Base-by-base conservation (phyloP, 1,139 yeast genomes). In the Hyphopichia buzzinii region DNA sequence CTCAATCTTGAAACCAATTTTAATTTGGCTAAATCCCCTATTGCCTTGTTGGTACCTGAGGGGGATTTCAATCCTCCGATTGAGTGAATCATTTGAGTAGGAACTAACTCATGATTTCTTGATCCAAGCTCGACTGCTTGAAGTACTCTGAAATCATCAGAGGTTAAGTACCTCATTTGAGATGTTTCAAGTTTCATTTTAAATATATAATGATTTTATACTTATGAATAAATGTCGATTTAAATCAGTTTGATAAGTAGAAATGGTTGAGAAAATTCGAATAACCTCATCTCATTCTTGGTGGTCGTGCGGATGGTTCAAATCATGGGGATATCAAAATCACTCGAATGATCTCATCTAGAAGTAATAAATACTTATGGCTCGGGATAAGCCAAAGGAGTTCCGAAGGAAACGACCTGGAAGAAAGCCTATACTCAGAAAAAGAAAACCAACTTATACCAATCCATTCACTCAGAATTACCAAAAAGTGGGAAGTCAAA, bases 171-270 rank as follows among this genome's bases (percentile, higher is more conserved):
- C 62, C 97, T 75, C 96, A 92, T 86, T 57, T 89, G 95, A 14
- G 94, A 73, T 1, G 95, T 85, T 52, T 92, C 97, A 39, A 92
- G 72, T 74, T 89, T 92, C 97, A 90, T 90, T 25, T n/a, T n/a
- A n/a, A n/a, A n/a, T n/a, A n/a, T n/a, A n/a, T n/a, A n/a, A n/a
- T n/a, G n/a, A n/a, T n/a, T n/a, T n/a, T n/a, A n/a, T n/a, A n/a
- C n/a, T n/a, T n/a, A n/a, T n/a, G n/a, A n/a, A n/a, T n/a, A n/a
- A n/a, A n/a, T n/a, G n/a, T n/a, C n/a, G n/a, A n/a, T n/a, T n/a
- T n/a, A n/a, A n/a, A n/a, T n/a, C n/a, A n/a, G n/a, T n/a, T n/a
- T n/a, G n/a, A n/a, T n/a, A n/a, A n/a, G n/a, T n/a, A n/a, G n/a
- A n/a, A n/a, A n/a, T n/a, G n/a, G n/a, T n/a, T n/a, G n/a, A n/a